Evolutionary conservation across 2,329 filamentous ascomycete genomes (phyloP), one percentile per base, ranked within the genome.

Genomic region (Nemania diffusa): DNA sequence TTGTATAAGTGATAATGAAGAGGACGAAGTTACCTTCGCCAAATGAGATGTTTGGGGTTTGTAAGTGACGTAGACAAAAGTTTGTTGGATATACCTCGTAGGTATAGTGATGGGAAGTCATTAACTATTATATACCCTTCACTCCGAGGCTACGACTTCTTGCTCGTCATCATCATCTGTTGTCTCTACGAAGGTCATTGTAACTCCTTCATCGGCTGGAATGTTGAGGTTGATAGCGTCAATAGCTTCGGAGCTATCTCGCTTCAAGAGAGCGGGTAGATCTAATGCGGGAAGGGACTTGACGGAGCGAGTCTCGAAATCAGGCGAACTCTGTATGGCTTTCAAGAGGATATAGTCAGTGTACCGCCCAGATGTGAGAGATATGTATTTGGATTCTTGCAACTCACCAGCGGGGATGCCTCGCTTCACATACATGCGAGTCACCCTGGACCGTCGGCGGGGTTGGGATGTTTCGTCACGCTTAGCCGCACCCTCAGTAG

Each of bases 171-270:
- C 75, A 29, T 75, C 55, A 48, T 78, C 76, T n/a, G 79, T 72
- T 22, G 77, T 78, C 77, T 83, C 82, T 32, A 83, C 79, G 72
- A 83, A 83, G 1, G 81, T 83, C 81, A 84, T 82, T 48, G 81
- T 83, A 56, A 83, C 74, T n/a, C 81, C 81, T 72, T 82, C 80
- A 48, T 77, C 75, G 42, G 78, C 81, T 58, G 81, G 79, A 17
- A 83, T 81, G 32, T 83, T 84, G 42, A 83, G 73, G 74, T 83
- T 83, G 73, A 83, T 79, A 11, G 78, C 74, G 65, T 83, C 81
- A 24, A 83, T 79, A 65, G 76, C 71, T 11, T 76, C 74, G 27
- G 69, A 37, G 27, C 57, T 62, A 34, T 75, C 69, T 58, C 75
- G 73, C 72, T 75, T 77, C 13, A 69, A 64, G 27, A 70, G 57